A percentile compares a stretch with the other conserved stretches of the same genome.
Conservation (phyloP, 352 stramenopile genomes). For the Pythium brassicae region DNA sequence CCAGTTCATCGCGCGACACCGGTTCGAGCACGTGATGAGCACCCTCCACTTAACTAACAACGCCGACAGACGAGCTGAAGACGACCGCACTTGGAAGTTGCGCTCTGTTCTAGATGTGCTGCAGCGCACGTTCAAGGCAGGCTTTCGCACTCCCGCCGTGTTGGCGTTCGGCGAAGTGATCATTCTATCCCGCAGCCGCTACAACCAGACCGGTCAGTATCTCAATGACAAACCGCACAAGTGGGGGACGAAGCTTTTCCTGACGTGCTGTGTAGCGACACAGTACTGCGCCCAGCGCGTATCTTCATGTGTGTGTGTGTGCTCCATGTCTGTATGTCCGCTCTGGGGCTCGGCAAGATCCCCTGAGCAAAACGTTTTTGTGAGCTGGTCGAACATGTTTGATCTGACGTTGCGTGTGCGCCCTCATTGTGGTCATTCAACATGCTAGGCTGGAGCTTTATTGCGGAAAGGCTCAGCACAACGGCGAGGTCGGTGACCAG, state of each 20-base stretch:
- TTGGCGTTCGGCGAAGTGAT: constrained; percentile 10
- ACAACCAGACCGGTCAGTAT: background rate
- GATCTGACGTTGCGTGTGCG: background rate
- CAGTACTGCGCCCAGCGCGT: background rate
- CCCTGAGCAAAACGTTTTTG: background rate
- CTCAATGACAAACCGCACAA: too few relatives aligned
- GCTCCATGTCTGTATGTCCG: background rate
- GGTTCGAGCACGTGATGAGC: too few relatives aligned
- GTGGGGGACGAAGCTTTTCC: background rate
- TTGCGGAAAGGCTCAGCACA: background rate
- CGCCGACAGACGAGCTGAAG: background rate
- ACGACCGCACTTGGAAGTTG: constrained; percentile 14
- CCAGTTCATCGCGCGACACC: too few relatives aligned
- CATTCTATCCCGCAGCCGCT: background rate
- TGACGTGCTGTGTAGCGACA: background rate
- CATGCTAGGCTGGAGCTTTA: background rate
- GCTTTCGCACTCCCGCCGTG: background rate
- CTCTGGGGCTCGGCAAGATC: background rate
- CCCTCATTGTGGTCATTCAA: background rate
- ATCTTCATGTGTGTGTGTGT: background rate
- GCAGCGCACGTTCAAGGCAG: constrained; percentile 5
- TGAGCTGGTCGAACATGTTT: background rate
- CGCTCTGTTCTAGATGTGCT: constrained; percentile 2
- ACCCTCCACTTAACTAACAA: constrained; percentile 13
- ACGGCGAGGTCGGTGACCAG: background rate